These are phyloP conservation scores for Herpetomonas muscarum DNA, from an alignment of 208 protist species.

Conservation along the genomic window DNA sequence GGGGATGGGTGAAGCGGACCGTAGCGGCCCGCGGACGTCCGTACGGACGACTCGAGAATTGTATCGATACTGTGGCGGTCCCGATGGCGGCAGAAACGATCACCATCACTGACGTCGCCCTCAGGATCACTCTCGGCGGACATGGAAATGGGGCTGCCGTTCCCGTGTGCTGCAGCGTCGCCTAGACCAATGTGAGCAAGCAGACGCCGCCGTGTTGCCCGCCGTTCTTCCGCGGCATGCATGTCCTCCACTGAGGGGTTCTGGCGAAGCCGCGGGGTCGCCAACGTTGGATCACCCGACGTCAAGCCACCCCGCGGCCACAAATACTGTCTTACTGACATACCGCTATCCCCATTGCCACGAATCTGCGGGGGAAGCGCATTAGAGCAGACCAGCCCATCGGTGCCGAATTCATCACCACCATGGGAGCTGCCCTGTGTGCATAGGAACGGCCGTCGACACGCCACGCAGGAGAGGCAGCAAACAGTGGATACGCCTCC, in stretches of 20 bases:
- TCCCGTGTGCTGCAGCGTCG: not conserved
- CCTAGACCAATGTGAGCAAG: not conserved
- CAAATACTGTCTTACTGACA: no score
- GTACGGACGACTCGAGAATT: conserved; percentile 5
- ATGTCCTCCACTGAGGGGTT: not conserved
- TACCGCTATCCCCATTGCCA: no score
- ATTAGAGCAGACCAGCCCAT: no score
- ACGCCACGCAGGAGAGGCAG: no score
- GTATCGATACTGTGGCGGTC: not conserved
- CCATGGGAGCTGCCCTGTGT: no score
- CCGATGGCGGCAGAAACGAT: not conserved
- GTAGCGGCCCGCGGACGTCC: conserved; percentile 9
- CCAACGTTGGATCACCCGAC: not conserved
- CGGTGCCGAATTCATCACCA: no score
- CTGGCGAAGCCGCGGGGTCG: not conserved
- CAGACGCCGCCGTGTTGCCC: not conserved
- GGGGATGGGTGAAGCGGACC: conserved; percentile 11
- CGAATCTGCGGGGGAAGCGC: no score
- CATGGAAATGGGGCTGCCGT: not conserved
- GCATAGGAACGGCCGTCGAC: no score
- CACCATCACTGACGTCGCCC: not conserved
- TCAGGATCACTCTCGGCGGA: not conserved
- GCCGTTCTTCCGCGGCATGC: not conserved
- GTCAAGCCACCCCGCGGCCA: not conserved
- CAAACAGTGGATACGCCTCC: no score